Percentiles rank a stretch among this genome's conserved stretches.
Evolutionary conservation across 192 early-diverging fungal species (phyloP).

Genomic region (Rhizophagus sp.): DNA sequence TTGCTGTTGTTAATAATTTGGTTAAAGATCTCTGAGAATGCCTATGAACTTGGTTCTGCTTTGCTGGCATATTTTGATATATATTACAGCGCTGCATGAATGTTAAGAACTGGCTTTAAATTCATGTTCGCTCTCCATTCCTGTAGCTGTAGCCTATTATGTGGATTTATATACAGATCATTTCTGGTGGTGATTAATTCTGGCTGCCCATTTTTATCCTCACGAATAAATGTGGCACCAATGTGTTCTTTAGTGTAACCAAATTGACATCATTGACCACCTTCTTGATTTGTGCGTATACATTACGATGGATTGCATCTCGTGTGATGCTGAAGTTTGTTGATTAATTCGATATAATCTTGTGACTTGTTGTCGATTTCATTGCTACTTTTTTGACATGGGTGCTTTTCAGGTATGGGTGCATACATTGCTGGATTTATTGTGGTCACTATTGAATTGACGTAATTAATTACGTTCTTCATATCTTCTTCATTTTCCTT

Average conservation of each 20-base stretch:
- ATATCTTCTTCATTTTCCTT: neutral
- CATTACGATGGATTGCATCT: neutral
- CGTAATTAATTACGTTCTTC: neutral
- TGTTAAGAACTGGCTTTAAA: no score
- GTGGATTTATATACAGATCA: neutral
- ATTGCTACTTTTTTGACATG: slow-evolving; percentile 1
- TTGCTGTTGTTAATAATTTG: no score
- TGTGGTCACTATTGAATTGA: neutral
- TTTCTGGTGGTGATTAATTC: neutral
- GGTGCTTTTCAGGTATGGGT: neutral
- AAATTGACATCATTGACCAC: neutral
- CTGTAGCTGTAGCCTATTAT: no score
- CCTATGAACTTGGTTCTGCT: no score
- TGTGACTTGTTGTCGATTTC: neutral
- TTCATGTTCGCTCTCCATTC: no score
- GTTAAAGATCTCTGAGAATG: no score
- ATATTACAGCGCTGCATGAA: no score
- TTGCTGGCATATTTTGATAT: no score
- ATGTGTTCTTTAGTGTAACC: neutral
- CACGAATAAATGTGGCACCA: neutral
- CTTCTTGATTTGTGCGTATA: neutral
- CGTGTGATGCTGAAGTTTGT: neutral
- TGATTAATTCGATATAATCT: neutral
- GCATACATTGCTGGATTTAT: neutral
- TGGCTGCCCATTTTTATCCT: neutral